Evolutionary conservation across 2,329 filamentous ascomycete species (phyloP), one percentile per base, ranked within the genome.

Genomic region (Biscogniauxia sp.): DNA sequence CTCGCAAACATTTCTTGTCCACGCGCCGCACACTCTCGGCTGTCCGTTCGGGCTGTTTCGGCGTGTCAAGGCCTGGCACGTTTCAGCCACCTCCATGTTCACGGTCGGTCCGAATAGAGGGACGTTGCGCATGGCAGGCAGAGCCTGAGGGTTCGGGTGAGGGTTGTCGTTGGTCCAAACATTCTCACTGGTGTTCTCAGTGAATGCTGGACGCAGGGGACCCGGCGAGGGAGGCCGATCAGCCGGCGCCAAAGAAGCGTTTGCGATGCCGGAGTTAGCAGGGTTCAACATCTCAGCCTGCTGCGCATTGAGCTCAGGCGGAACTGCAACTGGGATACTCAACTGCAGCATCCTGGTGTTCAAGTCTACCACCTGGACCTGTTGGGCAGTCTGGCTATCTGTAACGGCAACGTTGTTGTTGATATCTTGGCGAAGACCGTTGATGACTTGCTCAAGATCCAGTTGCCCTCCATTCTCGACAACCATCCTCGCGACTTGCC

Each of bases 1-100:
- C 50, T 67, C 69, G 60, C 72, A 72, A 19, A 23, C 41, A 19
- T 1, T 37, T 51, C 17, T 32, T 25, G 13, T 54, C 41, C 25
- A 11, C 49, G 54, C 11, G 28, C 28, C 28, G 28, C 28, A 32
- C 28, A 32, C 7, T 9, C 28, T 8, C 6, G 28, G 28, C 11
- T 32, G 3, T 32, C 28, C n/a, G 19, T 20, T n/a, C 8, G 17
- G 11, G 11, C 26, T 54, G 37, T 41, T 41, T 11, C 53, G 52
- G 9, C 26, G 11, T 1, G 17, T 32, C 28, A 19, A 3, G 17
- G 41, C 55, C n/a, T 26, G 11, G 41, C 19, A 20, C 41, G 4
- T n/a, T n/a, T 26, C 28, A 51, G 15, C 19, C 23, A 3, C 28
- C 28, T 3, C 3, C 7, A 7, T 8, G 28, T 32, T 8, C 6